Evolutionary conservation across 148 eudicot genomes (phyloP).

Genomic region (Drosera capensis): DNA sequence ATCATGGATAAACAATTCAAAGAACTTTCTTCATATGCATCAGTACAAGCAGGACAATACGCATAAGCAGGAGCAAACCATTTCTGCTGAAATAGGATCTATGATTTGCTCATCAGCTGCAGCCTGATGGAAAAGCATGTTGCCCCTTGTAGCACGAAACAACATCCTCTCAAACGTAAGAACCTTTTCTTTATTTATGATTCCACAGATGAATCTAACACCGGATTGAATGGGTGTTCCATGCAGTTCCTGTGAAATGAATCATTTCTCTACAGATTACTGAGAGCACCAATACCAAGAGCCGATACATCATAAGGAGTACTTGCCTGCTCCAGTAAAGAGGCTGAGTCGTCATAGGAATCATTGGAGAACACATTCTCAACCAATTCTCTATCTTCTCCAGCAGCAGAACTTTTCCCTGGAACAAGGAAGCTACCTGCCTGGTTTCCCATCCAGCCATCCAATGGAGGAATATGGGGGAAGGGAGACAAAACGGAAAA

Average conservation of each 20-base stretch:
- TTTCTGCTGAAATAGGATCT: slow-evolving; percentile 81
- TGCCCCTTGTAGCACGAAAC: slow-evolving; percentile 98
- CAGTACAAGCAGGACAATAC: background rate
- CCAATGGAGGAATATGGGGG: background rate
- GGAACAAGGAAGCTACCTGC: slow-evolving; percentile 82
- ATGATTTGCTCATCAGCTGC: slow-evolving; percentile 64
- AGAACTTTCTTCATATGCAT: background rate
- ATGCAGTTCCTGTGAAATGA: slow-evolving; percentile 66
- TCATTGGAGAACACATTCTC: slow-evolving; percentile 54
- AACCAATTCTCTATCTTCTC: slow-evolving; percentile 65
- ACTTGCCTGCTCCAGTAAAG: slow-evolving; percentile 76
- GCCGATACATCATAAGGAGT: background rate
- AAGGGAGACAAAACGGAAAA: background rate
- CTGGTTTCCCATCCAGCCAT: slow-evolving; percentile 20
- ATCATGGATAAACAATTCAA: background rate
- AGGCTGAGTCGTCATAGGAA: slow-evolving; percentile 51
- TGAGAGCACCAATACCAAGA: slow-evolving; percentile 5
- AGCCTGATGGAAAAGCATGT: slow-evolving; percentile 92
- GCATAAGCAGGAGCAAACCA: slow-evolving; percentile 29
- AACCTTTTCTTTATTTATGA: slow-evolving; percentile 67
- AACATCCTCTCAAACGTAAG: slow-evolving; percentile 85
- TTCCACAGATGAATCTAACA: slow-evolving; percentile 82
- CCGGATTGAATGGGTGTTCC: slow-evolving; percentile 69
- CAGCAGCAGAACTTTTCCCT: slow-evolving; percentile 38
- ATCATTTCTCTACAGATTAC: slow-evolving; percentile 7